Evolutionary conservation across 805 yeast species (phyloP).

Genomic region (Limtongia smithiae): DNA sequence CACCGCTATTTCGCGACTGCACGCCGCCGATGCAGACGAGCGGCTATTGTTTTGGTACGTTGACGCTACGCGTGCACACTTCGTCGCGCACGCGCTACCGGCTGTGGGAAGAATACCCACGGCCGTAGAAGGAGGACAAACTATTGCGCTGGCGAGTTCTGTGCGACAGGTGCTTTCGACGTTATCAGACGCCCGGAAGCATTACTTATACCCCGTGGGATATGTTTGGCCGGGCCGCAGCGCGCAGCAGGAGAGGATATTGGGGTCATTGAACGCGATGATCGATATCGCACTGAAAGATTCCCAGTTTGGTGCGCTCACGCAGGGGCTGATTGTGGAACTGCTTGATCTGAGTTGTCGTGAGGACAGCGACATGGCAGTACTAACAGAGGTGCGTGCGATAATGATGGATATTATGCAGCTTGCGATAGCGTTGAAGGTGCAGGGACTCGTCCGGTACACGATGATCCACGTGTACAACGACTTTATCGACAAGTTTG

Average conservation of each 20-base stretch:
- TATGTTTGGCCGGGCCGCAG: background rate
- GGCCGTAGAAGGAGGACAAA: too few species aligned
- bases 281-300: conserved; percentile 18
- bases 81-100: too few species aligned
- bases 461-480: conserved; percentile 18
- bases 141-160: too few species aligned
- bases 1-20: too few species aligned
- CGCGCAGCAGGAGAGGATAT: too few species aligned
- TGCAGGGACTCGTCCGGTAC: conserved; percentile 12
- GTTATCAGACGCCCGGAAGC: conserved; percentile 18
- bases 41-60: too few species aligned
- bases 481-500: conserved; percentile 14
- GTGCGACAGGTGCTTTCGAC: too few species aligned
- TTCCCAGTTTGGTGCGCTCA: conserved; percentile 13
- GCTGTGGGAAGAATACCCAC: too few species aligned
- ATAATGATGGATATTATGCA: conserved; percentile 1
- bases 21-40: too few species aligned
- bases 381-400: too few species aligned
- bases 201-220: conserved; percentile 19
- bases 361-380: too few species aligned
- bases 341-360: conserved; percentile 3
- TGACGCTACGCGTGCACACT: too few species aligned
- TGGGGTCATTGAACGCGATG: conserved; percentile 12
- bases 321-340: conserved; percentile 13
- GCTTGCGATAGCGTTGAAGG: conserved; percentile 2